Percentiles rank a stretch among this genome's conserved stretches.
Evolutionary conservation across 2,329 filamentous ascomycete species (phyloP).

Genomic region (Alternaria triticina): DNA sequence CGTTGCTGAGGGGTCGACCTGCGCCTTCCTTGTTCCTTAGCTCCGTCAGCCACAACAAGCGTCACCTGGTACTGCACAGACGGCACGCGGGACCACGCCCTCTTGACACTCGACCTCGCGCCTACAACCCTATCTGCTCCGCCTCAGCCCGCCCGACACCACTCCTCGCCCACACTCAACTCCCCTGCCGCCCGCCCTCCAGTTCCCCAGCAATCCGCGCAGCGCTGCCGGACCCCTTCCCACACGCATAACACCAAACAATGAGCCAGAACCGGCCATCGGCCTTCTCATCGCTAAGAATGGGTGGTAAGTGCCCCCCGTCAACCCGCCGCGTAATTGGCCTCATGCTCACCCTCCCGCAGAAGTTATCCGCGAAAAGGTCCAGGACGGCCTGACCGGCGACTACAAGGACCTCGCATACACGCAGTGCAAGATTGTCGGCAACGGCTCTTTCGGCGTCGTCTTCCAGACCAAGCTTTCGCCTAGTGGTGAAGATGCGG

Average conservation of each 20-base stretch:
- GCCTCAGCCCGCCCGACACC: conserved; percentile 53
- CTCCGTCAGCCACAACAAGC: conserved; percentile 24
- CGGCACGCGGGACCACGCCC: conserved; percentile 28
- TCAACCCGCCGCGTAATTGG: conserved; percentile 2
- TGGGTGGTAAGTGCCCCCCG: conserved; percentile 81
- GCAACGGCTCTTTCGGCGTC: conserved; percentile 97
- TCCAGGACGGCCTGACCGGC: conserved; percentile 96
- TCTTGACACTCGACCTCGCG: conserved; percentile 27
- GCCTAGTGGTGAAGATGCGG: conserved; percentile 96
- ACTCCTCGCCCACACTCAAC: conserved; percentile 53
- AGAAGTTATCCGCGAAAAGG: conserved; percentile 99
- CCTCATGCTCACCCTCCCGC: conserved; percentile 43
- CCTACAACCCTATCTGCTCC: conserved; percentile 57
- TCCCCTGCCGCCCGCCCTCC: conserved; percentile 52
- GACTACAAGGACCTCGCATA: conserved; percentile 97
- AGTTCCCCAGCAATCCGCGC: conserved; percentile 50
- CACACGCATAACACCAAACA: conserved; percentile 41
- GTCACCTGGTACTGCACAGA: conserved; percentile 30
- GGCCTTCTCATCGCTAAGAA: conserved; percentile 86
- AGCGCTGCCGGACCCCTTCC: conserved; percentile 34
- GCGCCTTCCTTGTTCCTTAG: conserved; percentile 26
- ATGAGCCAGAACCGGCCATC: conserved; percentile 94
- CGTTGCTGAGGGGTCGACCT: conserved; percentile 24
- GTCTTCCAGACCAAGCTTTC: conserved; percentile 99
- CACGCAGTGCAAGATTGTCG: conserved; percentile 99